A percentile compares a stretch with the other conserved stretches of the same genome.
Evolutionary conservation across 345 rosid genomes (phyloP).

Genomic region (Eucalyptus tenuipes): DNA sequence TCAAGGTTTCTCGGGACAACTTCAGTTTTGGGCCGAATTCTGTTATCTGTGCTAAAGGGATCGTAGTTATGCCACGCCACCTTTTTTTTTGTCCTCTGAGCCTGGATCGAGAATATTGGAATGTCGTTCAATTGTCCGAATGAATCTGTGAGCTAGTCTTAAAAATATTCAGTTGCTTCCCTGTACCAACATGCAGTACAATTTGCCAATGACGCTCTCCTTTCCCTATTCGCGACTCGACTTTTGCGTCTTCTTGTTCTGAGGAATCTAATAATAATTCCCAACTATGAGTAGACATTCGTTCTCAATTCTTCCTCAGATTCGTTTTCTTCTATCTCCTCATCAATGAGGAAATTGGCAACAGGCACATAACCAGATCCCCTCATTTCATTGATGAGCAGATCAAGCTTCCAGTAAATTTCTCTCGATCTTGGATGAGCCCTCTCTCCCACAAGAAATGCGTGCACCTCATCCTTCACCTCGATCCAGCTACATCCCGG

Average conservation of each 20-base stretch:
- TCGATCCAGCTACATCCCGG: conserved; percentile 98
- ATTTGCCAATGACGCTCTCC: not conserved
- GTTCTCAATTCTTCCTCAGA: not conserved
- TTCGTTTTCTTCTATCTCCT: not conserved
- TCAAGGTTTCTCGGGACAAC: not conserved
- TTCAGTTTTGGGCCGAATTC: not conserved
- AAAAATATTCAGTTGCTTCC: not conserved
- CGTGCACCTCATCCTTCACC: conserved; percentile 63
- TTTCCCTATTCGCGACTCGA: not conserved
- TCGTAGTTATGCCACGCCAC: not conserved
- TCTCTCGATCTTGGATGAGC: conserved; percentile 57
- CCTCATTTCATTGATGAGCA: conserved; percentile 53
- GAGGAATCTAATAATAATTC: not conserved
- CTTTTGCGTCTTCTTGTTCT: not conserved
- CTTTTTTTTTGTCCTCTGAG: not conserved
- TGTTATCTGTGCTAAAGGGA: not conserved
- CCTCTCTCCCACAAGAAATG: conserved; percentile 56
- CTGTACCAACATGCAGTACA: not conserved
- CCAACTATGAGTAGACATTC: not conserved
- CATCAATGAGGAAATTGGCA: conserved; percentile 2
- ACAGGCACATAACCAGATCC: conserved; percentile 9
- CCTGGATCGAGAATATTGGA: not conserved
- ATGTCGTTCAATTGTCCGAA: not conserved
- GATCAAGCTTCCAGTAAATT: conserved; percentile 40
- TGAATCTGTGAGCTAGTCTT: not conserved